phyloP scores from a whole-genome alignment of 2,329 filamentous ascomycete species.

The Trichoderma hamatum region DNA sequence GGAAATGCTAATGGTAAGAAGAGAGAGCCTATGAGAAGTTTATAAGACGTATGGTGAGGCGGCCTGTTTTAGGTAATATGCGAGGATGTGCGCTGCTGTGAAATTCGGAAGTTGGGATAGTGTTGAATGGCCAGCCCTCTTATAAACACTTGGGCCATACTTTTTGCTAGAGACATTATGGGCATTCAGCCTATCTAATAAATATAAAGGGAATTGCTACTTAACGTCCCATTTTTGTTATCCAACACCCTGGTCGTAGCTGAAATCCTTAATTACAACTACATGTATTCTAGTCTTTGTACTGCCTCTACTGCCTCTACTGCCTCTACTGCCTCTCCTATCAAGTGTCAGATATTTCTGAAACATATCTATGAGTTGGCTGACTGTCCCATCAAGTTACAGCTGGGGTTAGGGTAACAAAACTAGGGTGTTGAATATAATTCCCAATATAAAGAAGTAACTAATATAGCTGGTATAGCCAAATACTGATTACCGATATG shows the following conservation, averaged over 20 bases:
- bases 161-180: neutral
- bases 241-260: too few relatives aligned
- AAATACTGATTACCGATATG: neutral
- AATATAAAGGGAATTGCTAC: neutral
- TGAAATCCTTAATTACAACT: too few relatives aligned
- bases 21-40: neutral
- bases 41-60: neutral
- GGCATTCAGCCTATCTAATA: neutral
- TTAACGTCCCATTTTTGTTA: too few relatives aligned
- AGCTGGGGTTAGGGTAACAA: too few relatives aligned
- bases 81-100: neutral
- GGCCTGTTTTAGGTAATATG: neutral
- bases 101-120: neutral
- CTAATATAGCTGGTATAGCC: neutral
- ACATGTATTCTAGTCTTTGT: too few relatives aligned
- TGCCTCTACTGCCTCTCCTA: too few relatives aligned
- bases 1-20: neutral
- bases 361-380: too few relatives aligned
- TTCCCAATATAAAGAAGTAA: too few relatives aligned
- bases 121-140: neutral
- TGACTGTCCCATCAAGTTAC: too few relatives aligned
- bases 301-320: too few relatives aligned
- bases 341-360: too few relatives aligned
- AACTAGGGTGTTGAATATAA: too few relatives aligned
- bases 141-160: neutral